A percentile compares a stretch with the other conserved stretches of the same genome.
Conservation (phyloP, 345 rosid genomes). For the Clarkia xantiana region DNA sequence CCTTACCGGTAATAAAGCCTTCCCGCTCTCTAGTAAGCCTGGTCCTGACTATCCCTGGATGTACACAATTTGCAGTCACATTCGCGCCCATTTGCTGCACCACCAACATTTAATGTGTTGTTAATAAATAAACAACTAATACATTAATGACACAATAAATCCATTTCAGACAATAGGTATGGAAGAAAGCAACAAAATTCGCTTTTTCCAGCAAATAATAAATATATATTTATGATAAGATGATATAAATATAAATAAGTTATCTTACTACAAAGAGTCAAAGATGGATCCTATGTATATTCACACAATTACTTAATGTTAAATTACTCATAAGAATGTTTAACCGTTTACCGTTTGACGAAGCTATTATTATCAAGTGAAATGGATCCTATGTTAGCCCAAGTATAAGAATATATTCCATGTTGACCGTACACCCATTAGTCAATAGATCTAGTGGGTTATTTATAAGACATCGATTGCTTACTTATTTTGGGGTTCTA, state of each 20-base stretch:
- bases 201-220: constrained; percentile 6
- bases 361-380: no score
- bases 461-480: no score
- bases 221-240: no score
- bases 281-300: no score
- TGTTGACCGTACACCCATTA: no score
- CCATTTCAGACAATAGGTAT: not conserved
- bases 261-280: not conserved
- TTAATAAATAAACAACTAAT: not conserved
- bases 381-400: no score
- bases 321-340: no score
- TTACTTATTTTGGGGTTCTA: no score
- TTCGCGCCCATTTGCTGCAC: constrained; percentile 60
- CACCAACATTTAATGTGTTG: not conserved
- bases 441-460: no score
- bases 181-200: constrained; percentile 22
- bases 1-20: constrained; percentile 64
- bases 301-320: no score
- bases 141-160: not conserved
- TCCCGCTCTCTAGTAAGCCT: constrained; percentile 88
- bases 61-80: constrained; percentile 81
- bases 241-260: not conserved
- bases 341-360: no score
- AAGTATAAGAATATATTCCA: no score
- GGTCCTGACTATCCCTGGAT: constrained; percentile 89